These are phyloP conservation scores for Solidago caesia DNA, from an alignment of 129 eudicot genomes.

Conservation along the genomic window DNA sequence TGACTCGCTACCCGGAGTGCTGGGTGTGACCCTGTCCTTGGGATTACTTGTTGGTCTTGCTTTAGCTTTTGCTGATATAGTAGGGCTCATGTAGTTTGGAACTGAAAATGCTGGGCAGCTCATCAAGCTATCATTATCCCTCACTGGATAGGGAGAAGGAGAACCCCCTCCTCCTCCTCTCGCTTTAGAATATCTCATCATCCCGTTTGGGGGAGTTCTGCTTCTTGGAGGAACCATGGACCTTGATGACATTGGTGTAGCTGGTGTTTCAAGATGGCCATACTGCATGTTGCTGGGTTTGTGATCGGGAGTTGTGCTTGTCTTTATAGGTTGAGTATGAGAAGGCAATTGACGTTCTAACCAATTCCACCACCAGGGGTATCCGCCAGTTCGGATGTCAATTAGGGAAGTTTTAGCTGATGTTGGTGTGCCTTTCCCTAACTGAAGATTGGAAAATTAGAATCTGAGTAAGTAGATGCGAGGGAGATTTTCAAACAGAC, in stretches of 20 bases:
- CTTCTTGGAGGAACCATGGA: slow-evolving; percentile 48
- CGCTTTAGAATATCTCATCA: slow-evolving; percentile 36
- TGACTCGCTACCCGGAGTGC: slow-evolving; percentile 53
- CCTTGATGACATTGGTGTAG: slow-evolving; percentile 39
- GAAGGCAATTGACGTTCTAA: slow-evolving; percentile 57
- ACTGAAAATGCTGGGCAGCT: slow-evolving; percentile 89
- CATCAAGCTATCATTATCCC: slow-evolving; percentile 73
- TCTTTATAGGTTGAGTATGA: slow-evolving; percentile 33
- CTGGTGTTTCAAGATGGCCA: not conserved
- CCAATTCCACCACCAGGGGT: slow-evolving; percentile 96
- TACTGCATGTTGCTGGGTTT: slow-evolving; percentile 39
- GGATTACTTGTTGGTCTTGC: slow-evolving; percentile 55
- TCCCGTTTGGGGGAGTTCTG: slow-evolving; percentile 43
- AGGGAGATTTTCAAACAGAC: not conserved
- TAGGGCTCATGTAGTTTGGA: slow-evolving; percentile 78
- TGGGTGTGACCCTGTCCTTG: slow-evolving; percentile 44
- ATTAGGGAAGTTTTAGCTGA: slow-evolving; percentile 40
- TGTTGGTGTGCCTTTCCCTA: slow-evolving; percentile 58
- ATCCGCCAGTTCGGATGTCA: slow-evolving; percentile 57
- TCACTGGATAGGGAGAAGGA: slow-evolving; percentile 43
- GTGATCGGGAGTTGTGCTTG: slow-evolving; percentile 30
- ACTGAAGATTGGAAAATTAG: slow-evolving; percentile 27
- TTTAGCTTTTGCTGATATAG: slow-evolving; percentile 79
- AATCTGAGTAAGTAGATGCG: not conserved
- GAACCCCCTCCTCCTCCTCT: slow-evolving; percentile 35